These are phyloP conservation scores for Teunomyces panamensis DNA, from an alignment of 805 yeast genomes.

Conservation along the genomic window DNA sequence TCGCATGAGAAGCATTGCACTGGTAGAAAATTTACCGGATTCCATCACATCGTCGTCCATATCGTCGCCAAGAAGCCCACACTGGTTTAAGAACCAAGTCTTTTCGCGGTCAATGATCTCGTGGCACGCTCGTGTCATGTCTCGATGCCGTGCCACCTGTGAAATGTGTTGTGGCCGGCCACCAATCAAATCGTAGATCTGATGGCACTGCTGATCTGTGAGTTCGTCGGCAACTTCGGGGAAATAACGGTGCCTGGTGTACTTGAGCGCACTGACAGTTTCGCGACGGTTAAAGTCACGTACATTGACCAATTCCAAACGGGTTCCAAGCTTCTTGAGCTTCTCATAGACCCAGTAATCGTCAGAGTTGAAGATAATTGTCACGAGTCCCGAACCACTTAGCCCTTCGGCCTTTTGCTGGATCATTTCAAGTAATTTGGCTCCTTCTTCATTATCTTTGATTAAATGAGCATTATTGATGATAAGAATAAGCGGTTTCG, in stretches of 20 bases:
- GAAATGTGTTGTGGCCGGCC: slow-evolving; percentile 83
- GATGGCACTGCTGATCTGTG: slow-evolving; percentile 39
- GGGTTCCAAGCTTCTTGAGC: slow-evolving; percentile 65
- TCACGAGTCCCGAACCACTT: slow-evolving; percentile 69
- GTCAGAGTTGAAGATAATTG: slow-evolving; percentile 73
- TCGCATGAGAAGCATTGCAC: slow-evolving; percentile 71
- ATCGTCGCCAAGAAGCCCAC: slow-evolving; percentile 69
- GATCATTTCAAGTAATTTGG: slow-evolving; percentile 63
- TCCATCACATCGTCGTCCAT: slow-evolving; percentile 94
- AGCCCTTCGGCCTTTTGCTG: slow-evolving; percentile 82
- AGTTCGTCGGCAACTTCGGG: slow-evolving; percentile 21
- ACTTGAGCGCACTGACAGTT: slow-evolving; percentile 52
- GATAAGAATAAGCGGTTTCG: slow-evolving; percentile 61
- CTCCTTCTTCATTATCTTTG: slow-evolving; percentile 72
- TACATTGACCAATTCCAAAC: slow-evolving; percentile 69
- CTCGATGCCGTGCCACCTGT: slow-evolving; percentile 59
- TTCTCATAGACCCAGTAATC: slow-evolving; percentile 88
- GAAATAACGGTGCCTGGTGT: slow-evolving; percentile 44
- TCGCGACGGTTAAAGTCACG: slow-evolving; percentile 57
- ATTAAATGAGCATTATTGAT: slow-evolving; percentile 76
- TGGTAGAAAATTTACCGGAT: slow-evolving; percentile 68
- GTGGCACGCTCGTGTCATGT: slow-evolving; percentile 61
- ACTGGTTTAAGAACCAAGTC: slow-evolving; percentile 82
- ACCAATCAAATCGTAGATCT: slow-evolving; percentile 68
- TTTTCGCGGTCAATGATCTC: slow-evolving; percentile 73